Base-by-base conservation (phyloP, 495 filamentous ascomycete genomes). In the Lophiostoma macrostomum region DNA sequence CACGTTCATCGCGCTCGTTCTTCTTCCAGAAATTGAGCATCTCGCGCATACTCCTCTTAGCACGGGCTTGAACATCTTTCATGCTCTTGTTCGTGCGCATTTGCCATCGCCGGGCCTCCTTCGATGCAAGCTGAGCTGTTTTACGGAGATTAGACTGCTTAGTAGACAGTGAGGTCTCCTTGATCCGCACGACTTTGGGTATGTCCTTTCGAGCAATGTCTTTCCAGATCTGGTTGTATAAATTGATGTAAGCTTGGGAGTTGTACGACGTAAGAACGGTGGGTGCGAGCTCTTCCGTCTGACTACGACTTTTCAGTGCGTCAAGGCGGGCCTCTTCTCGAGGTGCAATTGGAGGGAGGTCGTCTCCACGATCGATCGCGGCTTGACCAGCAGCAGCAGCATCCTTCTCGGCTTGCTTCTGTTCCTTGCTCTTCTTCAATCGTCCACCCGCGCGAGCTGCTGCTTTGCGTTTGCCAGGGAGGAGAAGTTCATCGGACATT, bases 21-120 rank as follows among this genome's bases (percentile, higher is more conserved):
- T 91, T 86, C 69, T 97, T 97, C 93, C 93, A 99, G 82, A 97
- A 99, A 24, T 86, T 81, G 83, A 96, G 93, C 93, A 99, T 99
- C 72, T 99, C 93, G 60, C 93, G 83, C 93, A 99, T 99, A 45
- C 88, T 90, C 39, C 93, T 83, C 76, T 99, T 99, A 16, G 93
- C 94, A 18, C 94, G 83, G 31, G 94, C 93, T 60, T 97, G 94
- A 0, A 93, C 87, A 69, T 99, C 93, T 71, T 99, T 99, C 64
- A 84, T 87, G 63, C 90, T 93, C 77, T 99, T 99, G 75, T 97
- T 99, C 30, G 93, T 97, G 30, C 88, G 85, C 37, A 91, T 83
- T 65, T 99, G 95, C 93, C 93, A 99, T 61, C 94, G 77, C 59
- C 91, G 87, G 30, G 94, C 93, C 71, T 99, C 94, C 66, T 99